Conservation (phyloP, 768 basidiomycete genomes). For the Cubamyces lactineus region DNA sequence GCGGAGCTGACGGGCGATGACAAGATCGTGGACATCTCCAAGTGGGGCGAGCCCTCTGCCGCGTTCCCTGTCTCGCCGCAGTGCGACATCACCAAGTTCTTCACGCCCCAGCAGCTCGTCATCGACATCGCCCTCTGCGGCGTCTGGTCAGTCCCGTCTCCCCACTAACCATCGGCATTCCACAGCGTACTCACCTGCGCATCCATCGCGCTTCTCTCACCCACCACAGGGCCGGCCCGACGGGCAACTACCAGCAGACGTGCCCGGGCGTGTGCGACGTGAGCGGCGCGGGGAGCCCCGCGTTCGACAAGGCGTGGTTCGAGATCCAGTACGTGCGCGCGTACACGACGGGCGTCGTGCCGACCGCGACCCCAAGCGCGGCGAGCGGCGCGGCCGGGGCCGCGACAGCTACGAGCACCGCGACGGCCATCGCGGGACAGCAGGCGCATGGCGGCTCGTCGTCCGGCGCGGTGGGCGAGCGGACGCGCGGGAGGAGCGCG, state of each 20-base stretch:
- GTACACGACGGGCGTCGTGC: slow-evolving; percentile 44
- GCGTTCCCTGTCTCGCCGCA: slow-evolving; percentile 38
- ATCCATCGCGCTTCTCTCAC: too few relatives aligned
- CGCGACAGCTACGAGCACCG: slow-evolving; percentile 1
- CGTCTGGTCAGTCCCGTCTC: slow-evolving; percentile 41
- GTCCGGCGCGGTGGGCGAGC: not conserved
- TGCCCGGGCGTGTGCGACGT: slow-evolving; percentile 44
- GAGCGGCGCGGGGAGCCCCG: slow-evolving; percentile 53
- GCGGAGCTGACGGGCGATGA: slow-evolving; percentile 33
- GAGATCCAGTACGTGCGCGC: slow-evolving; percentile 69
- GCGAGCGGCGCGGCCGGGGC: slow-evolving; percentile 1
- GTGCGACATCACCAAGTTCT: slow-evolving; percentile 49
- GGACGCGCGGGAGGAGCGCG: not conserved
- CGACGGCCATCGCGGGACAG: not conserved
- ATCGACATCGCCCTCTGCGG: slow-evolving; percentile 61
- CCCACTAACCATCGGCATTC: not conserved
- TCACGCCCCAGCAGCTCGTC: slow-evolving; percentile 52
- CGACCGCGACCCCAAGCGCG: slow-evolving; percentile 23
- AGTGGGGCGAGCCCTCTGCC: slow-evolving; percentile 49
- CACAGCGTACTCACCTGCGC: not conserved
- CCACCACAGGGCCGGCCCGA: slow-evolving; percentile 51
- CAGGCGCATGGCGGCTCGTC: not conserved
- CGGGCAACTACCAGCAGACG: slow-evolving; percentile 43
- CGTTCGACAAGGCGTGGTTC: slow-evolving; percentile 64
- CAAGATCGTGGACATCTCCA: slow-evolving; percentile 39